Evolutionary conservation across 345 rosid species (phyloP).

Genomic region (Ceriops tagal): DNA sequence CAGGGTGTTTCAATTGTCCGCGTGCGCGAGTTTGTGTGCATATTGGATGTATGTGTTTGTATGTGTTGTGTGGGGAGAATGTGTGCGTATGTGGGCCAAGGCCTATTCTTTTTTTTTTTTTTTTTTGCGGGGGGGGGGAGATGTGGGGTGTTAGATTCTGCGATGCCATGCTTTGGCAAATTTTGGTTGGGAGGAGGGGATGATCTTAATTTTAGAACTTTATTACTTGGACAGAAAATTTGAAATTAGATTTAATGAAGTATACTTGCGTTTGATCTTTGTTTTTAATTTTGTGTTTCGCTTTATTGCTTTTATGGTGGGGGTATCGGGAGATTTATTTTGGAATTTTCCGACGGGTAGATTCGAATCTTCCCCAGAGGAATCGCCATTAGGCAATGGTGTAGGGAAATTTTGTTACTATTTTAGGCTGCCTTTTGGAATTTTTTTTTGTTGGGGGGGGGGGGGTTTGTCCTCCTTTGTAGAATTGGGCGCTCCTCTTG

Average conservation of each 20-base stretch:
- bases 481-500: no score
- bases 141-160: background rate
- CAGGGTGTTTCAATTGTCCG: no score
- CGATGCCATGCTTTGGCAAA: slow-evolving; percentile 12
- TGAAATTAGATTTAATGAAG: no score
- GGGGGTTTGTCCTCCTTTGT: no score
- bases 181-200: background rate
- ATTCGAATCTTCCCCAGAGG: slow-evolving; percentile 55
- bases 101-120: no score
- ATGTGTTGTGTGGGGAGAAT: background rate
- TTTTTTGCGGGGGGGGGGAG: no score
- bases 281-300: background rate
- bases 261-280: no score
- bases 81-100: background rate
- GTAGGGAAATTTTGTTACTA: background rate
- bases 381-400: background rate
- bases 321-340: slow-evolving; percentile 13
- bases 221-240: no score
- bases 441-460: no score
- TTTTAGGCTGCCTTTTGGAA: no score
- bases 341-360: slow-evolving; percentile 59
- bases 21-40: background rate
- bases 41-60: background rate
- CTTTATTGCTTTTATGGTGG: no score
- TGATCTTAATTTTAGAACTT: background rate